A percentile compares a stretch with the other conserved stretches of the same genome.
These are phyloP conservation scores for Cladosporium oxysporum DNA, from an alignment of 2,329 filamentous ascomycete genomes.

Conservation along the genomic window DNA sequence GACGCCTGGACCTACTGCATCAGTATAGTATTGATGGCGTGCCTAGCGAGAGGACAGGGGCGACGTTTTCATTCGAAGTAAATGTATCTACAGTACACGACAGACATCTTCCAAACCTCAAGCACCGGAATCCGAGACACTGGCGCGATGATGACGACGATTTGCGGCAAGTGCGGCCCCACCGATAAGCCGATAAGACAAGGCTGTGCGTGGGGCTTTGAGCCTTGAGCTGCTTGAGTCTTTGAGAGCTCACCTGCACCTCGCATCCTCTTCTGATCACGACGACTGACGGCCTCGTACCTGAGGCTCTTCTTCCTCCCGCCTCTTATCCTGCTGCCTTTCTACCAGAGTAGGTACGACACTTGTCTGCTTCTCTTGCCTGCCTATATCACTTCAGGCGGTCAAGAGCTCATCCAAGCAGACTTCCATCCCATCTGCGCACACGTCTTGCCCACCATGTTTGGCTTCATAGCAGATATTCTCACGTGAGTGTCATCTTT, in stretches of 20 bases:
- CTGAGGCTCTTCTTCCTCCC: slow-evolving; percentile 9
- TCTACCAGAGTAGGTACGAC: background rate
- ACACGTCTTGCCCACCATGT: slow-evolving; percentile 15
- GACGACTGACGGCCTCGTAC: slow-evolving; percentile 10
- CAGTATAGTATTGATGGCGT: background rate
- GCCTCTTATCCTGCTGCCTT: slow-evolving; percentile 15
- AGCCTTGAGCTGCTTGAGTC: background rate
- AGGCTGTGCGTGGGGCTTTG: background rate
- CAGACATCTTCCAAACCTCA: background rate
- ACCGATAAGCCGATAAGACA: background rate
- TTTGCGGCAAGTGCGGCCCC: background rate
- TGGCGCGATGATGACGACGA: background rate
- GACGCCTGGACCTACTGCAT: background rate
- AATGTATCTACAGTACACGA: background rate
- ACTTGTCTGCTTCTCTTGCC: background rate
- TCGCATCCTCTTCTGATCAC: slow-evolving; percentile 11
- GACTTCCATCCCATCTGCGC: background rate
- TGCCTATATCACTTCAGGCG: background rate
- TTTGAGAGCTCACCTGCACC: background rate
- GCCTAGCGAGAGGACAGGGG: background rate
- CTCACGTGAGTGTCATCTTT: slow-evolving; percentile 63
- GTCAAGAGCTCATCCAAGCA: background rate
- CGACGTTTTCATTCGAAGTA: background rate
- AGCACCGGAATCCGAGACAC: background rate
- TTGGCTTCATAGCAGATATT: slow-evolving; percentile 69